These are phyloP conservation scores for Cajanus cajan DNA, from an alignment of 306 rosid genomes.

Conservation along the genomic window DNA sequence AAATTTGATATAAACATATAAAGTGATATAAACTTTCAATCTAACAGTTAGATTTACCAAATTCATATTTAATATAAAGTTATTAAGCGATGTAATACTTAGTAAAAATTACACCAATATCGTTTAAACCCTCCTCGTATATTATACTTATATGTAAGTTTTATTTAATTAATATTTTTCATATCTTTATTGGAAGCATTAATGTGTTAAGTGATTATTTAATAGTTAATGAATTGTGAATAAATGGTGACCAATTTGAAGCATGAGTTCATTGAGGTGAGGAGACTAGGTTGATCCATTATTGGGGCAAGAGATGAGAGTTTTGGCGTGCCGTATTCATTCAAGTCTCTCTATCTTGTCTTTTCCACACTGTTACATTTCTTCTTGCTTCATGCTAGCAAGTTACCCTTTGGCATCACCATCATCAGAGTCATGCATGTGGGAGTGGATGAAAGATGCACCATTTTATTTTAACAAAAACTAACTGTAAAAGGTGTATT, in stretches of 20 bases:
- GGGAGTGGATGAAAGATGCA: neutral
- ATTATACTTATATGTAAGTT: neutral
- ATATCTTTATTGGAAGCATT: neutral
- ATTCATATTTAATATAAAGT: too few relatives aligned
- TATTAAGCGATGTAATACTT: too few relatives aligned
- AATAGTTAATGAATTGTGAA: neutral
- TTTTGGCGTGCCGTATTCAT: conserved; percentile 54
- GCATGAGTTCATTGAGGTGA: conserved; percentile 1
- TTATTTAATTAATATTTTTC: neutral
- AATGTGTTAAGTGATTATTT: neutral
- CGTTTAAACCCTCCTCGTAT: too few relatives aligned
- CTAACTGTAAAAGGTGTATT: neutral
- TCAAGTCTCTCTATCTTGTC: conserved; percentile 17
- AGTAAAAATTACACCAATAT: too few relatives aligned
- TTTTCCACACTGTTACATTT: conserved; percentile 9
- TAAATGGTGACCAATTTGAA: neutral
- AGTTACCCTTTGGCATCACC: neutral
- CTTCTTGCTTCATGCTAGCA: neutral
- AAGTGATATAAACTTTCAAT: too few relatives aligned
- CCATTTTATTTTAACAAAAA: neutral
- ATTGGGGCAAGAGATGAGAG: neutral
- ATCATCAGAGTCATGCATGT: neutral
- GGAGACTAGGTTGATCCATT: neutral
- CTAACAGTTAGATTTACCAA: too few relatives aligned
- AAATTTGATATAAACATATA: too few relatives aligned